Base-by-base conservation (phyloP, 176 grass and related monocot genomes). In the Phyllostachys edulis region DNA sequence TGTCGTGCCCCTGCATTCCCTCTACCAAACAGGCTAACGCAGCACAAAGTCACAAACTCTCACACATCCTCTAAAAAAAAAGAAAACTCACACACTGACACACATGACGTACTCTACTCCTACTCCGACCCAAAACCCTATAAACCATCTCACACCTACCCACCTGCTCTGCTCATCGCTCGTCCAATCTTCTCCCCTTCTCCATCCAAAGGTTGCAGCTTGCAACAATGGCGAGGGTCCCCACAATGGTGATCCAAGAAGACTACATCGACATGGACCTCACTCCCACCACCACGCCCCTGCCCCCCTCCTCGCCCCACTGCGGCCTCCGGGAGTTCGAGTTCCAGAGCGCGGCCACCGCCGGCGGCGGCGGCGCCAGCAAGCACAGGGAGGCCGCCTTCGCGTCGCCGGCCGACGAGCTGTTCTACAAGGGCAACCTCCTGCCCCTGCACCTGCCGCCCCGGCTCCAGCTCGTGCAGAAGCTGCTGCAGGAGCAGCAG, bases 261-360 rank as follows among this genome's bases (percentile, higher is more conserved):
- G 91, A 94, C 74, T 96, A 90, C 93, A 99, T 96, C 67, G 93
- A 96, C 85, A 94, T 99, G 93, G 93, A 96, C 76, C 75, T 99
- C 29, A 88, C 89, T 70, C 69, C 91, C 41, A 32, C 68, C 6
- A 69, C 66, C 70, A 61, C 51, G 47, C 60, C 77, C 24, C 9
- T 45, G 73, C 57, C 63, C n/a, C 72, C 82, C 37, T 76, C 80
- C 41, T 82, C 84, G 13, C 90, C 80, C 3, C 69, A 82, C 81
- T 73, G 77, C 77, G 16, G 44, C 69, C 68, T 54, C 49, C 74
- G 82, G 36, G 93, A 84, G 55, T 91, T 96, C 81, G 91, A 97
- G 86, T 97, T 97, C 78, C 90, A 88, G 51, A 92, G 77, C 87
- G 29, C 65, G 12, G 52, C 12, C 10, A 51, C 21, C 7, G 34